Percentiles rank a stretch among this genome's conserved stretches.
Conservation (phyloP, 176 grass and related monocot genomes). For the Olyra latifolia region DNA sequence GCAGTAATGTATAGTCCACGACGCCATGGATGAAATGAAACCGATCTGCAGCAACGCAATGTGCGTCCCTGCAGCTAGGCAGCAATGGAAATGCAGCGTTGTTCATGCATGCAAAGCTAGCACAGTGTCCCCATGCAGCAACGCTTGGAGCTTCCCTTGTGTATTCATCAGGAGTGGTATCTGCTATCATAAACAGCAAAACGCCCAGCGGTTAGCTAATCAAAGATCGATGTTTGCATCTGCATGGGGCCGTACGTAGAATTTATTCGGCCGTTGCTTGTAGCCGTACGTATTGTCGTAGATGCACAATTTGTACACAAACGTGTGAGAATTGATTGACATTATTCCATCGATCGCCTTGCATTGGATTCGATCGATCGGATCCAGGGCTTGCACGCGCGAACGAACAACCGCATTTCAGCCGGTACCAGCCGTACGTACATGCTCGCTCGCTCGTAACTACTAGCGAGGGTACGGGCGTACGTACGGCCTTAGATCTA, state of each 20-base stretch:
- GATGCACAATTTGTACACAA: no score
- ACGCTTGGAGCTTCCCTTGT: background rate
- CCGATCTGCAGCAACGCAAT: background rate
- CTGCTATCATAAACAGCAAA: background rate
- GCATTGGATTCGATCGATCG: constrained; percentile 4
- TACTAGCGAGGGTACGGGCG: background rate
- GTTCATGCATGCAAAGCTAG: background rate
- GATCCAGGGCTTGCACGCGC: background rate
- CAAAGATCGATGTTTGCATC: background rate
- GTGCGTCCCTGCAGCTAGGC: background rate
- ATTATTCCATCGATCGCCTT: no score
- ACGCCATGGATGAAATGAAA: background rate
- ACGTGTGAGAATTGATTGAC: background rate
- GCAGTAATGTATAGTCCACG: background rate
- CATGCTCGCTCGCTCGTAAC: no score
- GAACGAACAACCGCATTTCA: constrained; percentile 10
- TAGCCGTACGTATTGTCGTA: background rate
- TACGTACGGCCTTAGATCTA: background rate
- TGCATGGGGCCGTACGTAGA: background rate
- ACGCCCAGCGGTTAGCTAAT: background rate
- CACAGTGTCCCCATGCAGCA: background rate
- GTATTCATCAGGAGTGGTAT: background rate
- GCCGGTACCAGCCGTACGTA: background rate
- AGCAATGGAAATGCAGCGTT: background rate
- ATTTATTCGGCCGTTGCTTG: background rate